phyloP scores from a whole-genome alignment of 345 rosid species.

The Passiflora organensis region DNA sequence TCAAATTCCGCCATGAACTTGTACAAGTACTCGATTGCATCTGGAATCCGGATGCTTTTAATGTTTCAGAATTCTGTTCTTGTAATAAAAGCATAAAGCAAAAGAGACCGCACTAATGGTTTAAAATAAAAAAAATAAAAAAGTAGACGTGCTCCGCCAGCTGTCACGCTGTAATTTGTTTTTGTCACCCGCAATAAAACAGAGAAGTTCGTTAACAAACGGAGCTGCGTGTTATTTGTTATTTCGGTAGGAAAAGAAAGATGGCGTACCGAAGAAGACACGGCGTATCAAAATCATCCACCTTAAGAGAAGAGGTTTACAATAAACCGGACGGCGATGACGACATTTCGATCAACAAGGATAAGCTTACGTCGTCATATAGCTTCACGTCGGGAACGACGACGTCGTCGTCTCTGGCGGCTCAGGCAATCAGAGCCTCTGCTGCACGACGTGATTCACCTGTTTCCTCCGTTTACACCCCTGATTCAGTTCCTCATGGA shows the following conservation, averaged over 20 bases:
- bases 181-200: not conserved
- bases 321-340: conserved; percentile 26
- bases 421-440: conserved; percentile 85
- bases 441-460: conserved; percentile 49
- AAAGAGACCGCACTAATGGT: too few species aligned
- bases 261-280: conserved; percentile 98
- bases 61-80: too few species aligned
- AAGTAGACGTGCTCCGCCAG: too few species aligned
- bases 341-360: conserved; percentile 13
- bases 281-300: conserved; percentile 64
- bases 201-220: conserved; percentile 16
- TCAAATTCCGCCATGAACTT: too few species aligned
- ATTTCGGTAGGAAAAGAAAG: not conserved
- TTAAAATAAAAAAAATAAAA: too few species aligned
- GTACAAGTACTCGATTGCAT: too few species aligned
- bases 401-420: conserved; percentile 56
- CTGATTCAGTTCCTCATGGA: conserved; percentile 36
- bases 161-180: conserved; percentile 10
- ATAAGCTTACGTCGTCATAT: conserved; percentile 20
- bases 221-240: not conserved
- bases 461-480: conserved; percentile 25
- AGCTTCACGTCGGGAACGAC: conserved; percentile 40
- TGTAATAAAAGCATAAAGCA: too few species aligned
- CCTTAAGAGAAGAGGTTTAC: conserved; percentile 71
- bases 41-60: too few species aligned